Conservation (phyloP, 371 early-diverging fungal species). For the Actinomortierella wolfii region DNA sequence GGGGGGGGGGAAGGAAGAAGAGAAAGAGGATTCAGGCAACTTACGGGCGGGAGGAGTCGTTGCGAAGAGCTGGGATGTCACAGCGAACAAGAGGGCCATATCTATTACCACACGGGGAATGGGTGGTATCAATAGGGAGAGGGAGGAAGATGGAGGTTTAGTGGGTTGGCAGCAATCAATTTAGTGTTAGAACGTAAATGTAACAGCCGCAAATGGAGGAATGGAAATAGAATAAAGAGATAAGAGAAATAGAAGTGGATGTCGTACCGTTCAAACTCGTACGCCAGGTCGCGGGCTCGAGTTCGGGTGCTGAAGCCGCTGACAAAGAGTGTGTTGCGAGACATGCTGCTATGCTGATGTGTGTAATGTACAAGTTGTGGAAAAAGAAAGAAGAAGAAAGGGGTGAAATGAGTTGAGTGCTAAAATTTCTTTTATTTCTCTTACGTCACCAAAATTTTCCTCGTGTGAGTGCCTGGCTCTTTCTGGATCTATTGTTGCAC, state of each 20-base stretch:
- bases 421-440: too few species aligned
- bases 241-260: too few species aligned
- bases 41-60: constrained; percentile 68
- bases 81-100: constrained; percentile 83
- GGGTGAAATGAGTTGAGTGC: neutral
- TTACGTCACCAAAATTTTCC: too few species aligned
- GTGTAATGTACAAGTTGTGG: too few species aligned
- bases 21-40: constrained; percentile 7
- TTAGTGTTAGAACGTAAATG: neutral
- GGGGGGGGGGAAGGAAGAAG: too few species aligned
- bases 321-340: constrained; percentile 61
- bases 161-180: neutral
- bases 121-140: neutral
- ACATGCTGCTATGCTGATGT: neutral
- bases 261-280: constrained; percentile 85
- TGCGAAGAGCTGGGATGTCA: constrained; percentile 84
- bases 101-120: constrained; percentile 45
- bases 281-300: constrained; percentile 80
- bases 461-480: too few species aligned
- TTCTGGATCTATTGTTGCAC: too few species aligned
- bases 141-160: constrained; percentile 7
- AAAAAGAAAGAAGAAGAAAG: neutral
- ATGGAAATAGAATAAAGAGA: neutral
- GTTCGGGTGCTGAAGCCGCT: constrained; percentile 74
- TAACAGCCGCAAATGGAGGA: neutral